Conservation (phyloP, 129 eudicot species). For the Daucus carota region DH1_v3.0 NC_030385.2:30066501-30067000, state of each 20-base stretch:
- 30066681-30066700: constrained; percentile 31
- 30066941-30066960: too few relatives aligned
- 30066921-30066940: too few relatives aligned
- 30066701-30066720: constrained; percentile 42
- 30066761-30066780: constrained; percentile 52
- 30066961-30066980: too few relatives aligned
- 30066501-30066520: too few relatives aligned
- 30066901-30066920: too few relatives aligned
- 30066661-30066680: constrained; percentile 16
- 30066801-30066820: background rate
- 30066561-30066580: background rate
- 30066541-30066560: background rate
- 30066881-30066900: too few relatives aligned
- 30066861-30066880: background rate
- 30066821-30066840: background rate
- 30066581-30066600: too few relatives aligned
- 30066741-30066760: constrained; percentile 39
- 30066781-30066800: background rate
- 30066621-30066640: background rate
- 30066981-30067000: too few relatives aligned
- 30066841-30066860: background rate
- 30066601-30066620: too few relatives aligned
- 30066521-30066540: too few relatives aligned
- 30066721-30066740: constrained; percentile 41
- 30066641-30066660: constrained; percentile 5